These are phyloP conservation scores for Teratosphaeria destructans DNA, from an alignment of 2,329 filamentous ascomycete species.

Conservation along the genomic window DNA sequence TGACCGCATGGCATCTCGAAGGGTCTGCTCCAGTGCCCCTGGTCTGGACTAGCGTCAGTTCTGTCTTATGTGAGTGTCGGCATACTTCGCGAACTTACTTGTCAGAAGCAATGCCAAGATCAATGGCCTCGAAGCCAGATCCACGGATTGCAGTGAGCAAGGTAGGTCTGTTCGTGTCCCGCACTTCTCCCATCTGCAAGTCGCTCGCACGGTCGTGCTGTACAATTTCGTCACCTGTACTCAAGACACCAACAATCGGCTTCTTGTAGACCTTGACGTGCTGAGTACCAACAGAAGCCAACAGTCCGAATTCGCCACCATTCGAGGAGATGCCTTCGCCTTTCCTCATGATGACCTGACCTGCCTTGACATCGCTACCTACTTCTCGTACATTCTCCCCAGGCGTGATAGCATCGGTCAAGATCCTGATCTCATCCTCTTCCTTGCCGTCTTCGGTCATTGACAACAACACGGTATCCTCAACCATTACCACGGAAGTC, in stretches of 20 bases:
- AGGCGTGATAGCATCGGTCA: conserved; percentile 61
- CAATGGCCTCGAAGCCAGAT: conserved; percentile 68
- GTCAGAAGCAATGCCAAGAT: conserved; percentile 77
- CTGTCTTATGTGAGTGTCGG: neutral
- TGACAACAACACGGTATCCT: conserved; percentile 71
- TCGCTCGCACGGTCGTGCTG: conserved; percentile 54
- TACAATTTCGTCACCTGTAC: conserved; percentile 90
- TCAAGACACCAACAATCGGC: conserved; percentile 75
- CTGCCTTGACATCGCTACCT: conserved; percentile 71
- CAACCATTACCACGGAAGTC: conserved; percentile 91
- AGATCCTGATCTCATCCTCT: conserved; percentile 78
- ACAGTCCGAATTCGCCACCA: conserved; percentile 81
- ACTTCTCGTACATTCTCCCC: conserved; percentile 87
- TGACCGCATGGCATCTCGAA: conserved; percentile 62
- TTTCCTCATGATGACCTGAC: conserved; percentile 58
- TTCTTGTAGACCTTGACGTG: conserved; percentile 63
- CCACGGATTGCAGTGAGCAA: conserved; percentile 66
- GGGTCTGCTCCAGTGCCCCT: conserved; percentile 61
- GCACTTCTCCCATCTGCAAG: conserved; percentile 70
- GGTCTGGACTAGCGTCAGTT: conserved; percentile 36
- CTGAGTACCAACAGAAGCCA: conserved; percentile 71
- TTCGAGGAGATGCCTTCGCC: conserved; percentile 77
- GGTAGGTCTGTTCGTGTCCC: conserved; percentile 86
- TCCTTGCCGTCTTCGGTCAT: conserved; percentile 72
- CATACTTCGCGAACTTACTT: conserved; percentile 33